These are phyloP conservation scores for Desmodesmus armatus DNA, from an alignment of 139 green algal species.

Conservation along the genomic window DNA sequence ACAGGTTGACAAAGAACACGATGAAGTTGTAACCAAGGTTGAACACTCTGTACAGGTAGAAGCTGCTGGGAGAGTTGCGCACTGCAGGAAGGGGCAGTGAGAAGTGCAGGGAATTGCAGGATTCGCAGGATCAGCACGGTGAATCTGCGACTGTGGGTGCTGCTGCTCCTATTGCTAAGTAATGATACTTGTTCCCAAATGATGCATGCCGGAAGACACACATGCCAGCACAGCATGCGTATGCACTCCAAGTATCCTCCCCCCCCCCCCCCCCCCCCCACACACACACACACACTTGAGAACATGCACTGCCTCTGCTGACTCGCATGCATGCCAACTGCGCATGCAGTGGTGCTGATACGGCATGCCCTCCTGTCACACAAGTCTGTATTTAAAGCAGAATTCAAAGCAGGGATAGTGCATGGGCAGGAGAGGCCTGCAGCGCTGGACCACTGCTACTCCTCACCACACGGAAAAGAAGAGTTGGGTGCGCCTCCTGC, in stretches of 20 bases:
- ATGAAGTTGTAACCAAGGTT: slow-evolving; percentile 54
- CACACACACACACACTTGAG: too few species aligned
- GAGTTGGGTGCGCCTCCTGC: background rate
- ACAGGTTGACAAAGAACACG: slow-evolving; percentile 43
- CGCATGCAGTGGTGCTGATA: background rate
- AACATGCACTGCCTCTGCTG: too few species aligned
- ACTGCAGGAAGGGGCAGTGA: background rate
- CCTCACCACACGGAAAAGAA: slow-evolving; percentile 43
- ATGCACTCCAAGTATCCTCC: too few species aligned
- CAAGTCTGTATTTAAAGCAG: background rate
- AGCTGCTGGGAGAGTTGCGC: slow-evolving; percentile 21
- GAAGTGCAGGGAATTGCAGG: background rate
- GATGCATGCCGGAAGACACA: background rate
- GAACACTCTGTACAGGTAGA: slow-evolving; percentile 34
- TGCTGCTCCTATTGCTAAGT: background rate
- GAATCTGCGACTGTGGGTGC: too few species aligned
- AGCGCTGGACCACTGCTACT: background rate
- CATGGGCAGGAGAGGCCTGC: too few species aligned
- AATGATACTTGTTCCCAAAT: background rate
- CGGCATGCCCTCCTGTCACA: background rate
- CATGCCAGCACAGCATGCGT: too few species aligned
- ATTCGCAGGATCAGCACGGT: too few species aligned
- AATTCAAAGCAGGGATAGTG: background rate
- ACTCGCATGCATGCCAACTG: background rate
- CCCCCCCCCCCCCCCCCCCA: too few species aligned